Evolutionary conservation across 352 stramenopile species (phyloP), one percentile per base, ranked within the genome.

Genomic region (Phytophthora ohioensis): DNA sequence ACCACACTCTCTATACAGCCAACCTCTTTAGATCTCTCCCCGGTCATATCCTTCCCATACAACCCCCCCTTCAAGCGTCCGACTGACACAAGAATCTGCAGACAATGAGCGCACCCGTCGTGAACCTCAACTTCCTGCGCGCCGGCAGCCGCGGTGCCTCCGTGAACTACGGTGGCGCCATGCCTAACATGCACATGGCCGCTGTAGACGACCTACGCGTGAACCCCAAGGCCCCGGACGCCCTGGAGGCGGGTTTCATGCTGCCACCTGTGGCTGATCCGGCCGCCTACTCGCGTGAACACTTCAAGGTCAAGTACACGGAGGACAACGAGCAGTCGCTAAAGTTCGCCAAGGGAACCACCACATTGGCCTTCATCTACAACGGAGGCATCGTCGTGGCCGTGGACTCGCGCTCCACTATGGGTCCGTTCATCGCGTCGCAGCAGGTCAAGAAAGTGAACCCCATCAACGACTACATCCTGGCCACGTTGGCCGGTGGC

Each of bases 391-490:
- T 99, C 68, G 91, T 99, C 69, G 97, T 99, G 32, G 97, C 94
- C 55, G 98, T 99, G 38, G 98, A 99, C 85, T 99, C 98, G 60
- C 93, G 98, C 67, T 98, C 97, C 38, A 99, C 98, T 34, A 98
- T 99, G 93, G 98, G 98, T 8, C 86, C 96, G 36, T 99, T 99
- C 92, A 98, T 99, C 49, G 95, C 97, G 8, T 99, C 97, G 32
- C 92, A 97, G 30, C 98, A 98, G 41, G 98, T 99, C 32, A 99
- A 99, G 78, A 99, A 99, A 85, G 90, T 99, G 15, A 99, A 99
- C 84, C 94, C 99, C 82, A 99, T 99, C 84, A 99, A 99, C 85
- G 97, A 98, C 30, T 99, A 99, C 77, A 96, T 99, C 43, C 84
- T 99, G 1, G 98, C 97, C 43, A 99, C 98, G 47, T 98, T 99